Percentiles rank a stretch among this genome's conserved stretches.
Evolutionary conservation across 805 yeast genomes (phyloP).

Genomic region (Zygosaccharomyces pseudorouxii): DNA sequence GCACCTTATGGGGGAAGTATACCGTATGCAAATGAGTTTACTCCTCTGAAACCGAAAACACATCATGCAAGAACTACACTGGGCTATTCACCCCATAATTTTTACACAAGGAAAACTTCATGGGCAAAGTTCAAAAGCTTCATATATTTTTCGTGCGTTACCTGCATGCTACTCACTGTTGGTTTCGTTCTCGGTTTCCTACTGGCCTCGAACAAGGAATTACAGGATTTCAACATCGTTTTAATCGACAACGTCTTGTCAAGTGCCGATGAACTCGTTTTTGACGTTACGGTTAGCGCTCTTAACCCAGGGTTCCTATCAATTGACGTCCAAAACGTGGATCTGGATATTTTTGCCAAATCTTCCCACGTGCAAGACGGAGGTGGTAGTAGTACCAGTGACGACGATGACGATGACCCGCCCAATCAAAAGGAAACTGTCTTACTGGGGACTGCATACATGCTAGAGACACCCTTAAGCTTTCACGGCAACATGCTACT

Average conservation of each 20-base stretch:
- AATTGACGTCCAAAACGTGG: constrained; percentile 57
- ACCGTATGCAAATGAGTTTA: constrained; percentile 17
- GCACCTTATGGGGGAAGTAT: neutral
- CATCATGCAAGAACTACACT: constrained; percentile 16
- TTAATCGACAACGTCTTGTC: constrained; percentile 69
- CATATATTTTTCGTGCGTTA: constrained; percentile 35
- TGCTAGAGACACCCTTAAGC: constrained; percentile 64
- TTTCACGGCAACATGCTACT: constrained; percentile 74
- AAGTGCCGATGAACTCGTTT: constrained; percentile 78
- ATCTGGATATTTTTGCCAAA: constrained; percentile 81
- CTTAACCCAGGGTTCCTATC: constrained; percentile 83
- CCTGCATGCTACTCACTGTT: constrained; percentile 49
- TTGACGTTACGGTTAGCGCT: constrained; percentile 72
- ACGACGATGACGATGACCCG: constrained; percentile 8
- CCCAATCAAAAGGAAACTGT: constrained; percentile 51
- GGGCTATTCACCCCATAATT: constrained; percentile 49
- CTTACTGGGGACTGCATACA: constrained; percentile 62
- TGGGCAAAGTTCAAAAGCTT: constrained; percentile 35
- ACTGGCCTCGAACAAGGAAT: constrained; percentile 79
- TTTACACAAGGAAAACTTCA: constrained; percentile 32
- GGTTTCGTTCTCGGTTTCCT: constrained; percentile 83
- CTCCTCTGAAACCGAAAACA: constrained; percentile 21
- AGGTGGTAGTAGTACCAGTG: neutral
- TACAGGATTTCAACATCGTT: constrained; percentile 58
- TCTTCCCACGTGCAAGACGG: constrained; percentile 42